These are phyloP conservation scores for Croton laevigatus DNA, from an alignment of 441 rosid genomes.

Conservation along the genomic window DNA sequence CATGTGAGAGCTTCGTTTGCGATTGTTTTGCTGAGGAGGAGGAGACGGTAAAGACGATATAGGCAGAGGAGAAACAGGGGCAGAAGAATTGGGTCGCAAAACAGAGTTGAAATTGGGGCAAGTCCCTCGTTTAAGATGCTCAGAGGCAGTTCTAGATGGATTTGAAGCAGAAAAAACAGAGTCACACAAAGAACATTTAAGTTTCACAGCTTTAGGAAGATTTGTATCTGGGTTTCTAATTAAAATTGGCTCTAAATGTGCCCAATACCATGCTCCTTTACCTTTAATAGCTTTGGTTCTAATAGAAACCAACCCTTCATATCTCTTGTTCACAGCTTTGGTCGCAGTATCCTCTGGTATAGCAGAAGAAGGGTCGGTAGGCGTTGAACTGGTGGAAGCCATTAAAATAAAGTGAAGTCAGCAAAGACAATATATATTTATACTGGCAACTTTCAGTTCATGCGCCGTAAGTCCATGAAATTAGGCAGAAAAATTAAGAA, in stretches of 20 bases:
- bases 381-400: conserved; percentile 47
- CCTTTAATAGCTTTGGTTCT: conserved; percentile 62
- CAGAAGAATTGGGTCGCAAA: conserved; percentile 50
- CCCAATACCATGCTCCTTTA: conserved; percentile 85
- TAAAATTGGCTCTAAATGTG: conserved; percentile 59
- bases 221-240: conserved; percentile 46
- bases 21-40: conserved; percentile 16
- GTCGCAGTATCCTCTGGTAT: conserved; percentile 57
- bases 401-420: conserved; percentile 16
- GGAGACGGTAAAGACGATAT: conserved; percentile 31
- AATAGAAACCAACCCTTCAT: conserved; percentile 47
- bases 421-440: not conserved
- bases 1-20: conserved; percentile 41
- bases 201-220: conserved; percentile 65
- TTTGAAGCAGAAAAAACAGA: conserved; percentile 96
- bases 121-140: conserved; percentile 68
- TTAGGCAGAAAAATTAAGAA: not conserved
- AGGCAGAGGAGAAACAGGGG: conserved; percentile 57
- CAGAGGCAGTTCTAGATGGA: conserved; percentile 75
- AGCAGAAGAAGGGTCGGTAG: conserved; percentile 35
- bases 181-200: conserved; percentile 67
- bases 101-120: conserved; percentile 59
- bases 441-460: not conserved
- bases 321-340: conserved; percentile 44
- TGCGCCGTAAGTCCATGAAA: conserved; percentile 2